phyloP scores from a whole-genome alignment of 495 filamentous ascomycete genomes.

The Chaetomium tenue region DNA sequence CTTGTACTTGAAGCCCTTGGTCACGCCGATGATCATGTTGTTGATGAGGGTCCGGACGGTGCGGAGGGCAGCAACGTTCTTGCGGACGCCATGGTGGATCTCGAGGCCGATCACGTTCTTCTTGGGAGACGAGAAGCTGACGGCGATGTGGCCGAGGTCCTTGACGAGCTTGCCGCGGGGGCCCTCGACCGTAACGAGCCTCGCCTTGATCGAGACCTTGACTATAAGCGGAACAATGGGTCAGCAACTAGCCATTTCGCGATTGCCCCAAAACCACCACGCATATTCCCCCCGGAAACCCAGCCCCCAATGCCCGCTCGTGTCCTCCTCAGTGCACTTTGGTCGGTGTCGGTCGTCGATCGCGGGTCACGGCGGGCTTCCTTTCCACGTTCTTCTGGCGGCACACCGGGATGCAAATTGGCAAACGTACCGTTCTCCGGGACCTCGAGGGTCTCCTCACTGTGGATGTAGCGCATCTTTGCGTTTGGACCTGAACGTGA shows the following conservation, averaged over 20 bases:
- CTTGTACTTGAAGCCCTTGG: constrained; percentile 99
- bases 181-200: constrained; percentile 92
- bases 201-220: constrained; percentile 93
- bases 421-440: constrained; percentile 87
- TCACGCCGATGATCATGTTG: constrained; percentile 97
- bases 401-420: constrained; percentile 22
- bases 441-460: constrained; percentile 86
- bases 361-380: constrained; percentile 16
- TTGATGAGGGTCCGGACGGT: constrained; percentile 96
- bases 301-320: constrained; percentile 7
- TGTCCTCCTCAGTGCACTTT: background rate
- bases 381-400: constrained; percentile 10
- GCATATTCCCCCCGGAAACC: background rate
- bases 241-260: constrained; percentile 37
- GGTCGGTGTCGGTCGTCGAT: constrained; percentile 23
- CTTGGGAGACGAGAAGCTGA: constrained; percentile 85
- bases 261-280: constrained; percentile 16
- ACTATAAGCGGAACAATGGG: constrained; percentile 57
- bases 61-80: constrained; percentile 95
- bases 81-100: constrained; percentile 94
- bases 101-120: constrained; percentile 87
- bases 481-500: constrained; percentile 40
- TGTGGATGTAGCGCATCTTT: constrained; percentile 99
- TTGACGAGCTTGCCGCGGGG: constrained; percentile 93
- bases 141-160: constrained; percentile 91